Evolutionary conservation across 2,329 filamentous ascomycete species (phyloP).

Genomic region (Macrophomina tecta): DNA sequence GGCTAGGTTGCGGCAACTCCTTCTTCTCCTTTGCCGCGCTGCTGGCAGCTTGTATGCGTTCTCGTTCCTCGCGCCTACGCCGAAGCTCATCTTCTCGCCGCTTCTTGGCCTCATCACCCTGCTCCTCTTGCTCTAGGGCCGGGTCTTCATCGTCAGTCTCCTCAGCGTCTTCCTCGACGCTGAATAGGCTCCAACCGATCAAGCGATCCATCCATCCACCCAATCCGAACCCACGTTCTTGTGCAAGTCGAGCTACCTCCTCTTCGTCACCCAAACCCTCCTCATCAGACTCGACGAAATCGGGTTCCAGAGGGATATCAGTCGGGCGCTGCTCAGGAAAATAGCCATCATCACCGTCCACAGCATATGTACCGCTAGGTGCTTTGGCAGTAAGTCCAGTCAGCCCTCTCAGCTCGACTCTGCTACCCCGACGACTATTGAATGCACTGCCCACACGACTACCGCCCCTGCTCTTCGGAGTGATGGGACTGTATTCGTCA

Average conservation of each 20-base stretch:
- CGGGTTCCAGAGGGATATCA: conserved; percentile 46
- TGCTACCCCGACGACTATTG: conserved; percentile 20
- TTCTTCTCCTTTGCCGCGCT: conserved; percentile 34
- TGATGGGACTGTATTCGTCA: conserved; percentile 39
- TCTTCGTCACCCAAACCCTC: conserved; percentile 56
- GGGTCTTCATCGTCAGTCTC: conserved; percentile 42
- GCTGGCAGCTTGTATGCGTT: conserved; percentile 16
- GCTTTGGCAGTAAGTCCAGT: conserved; percentile 14
- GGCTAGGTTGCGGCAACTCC: conserved; percentile 28
- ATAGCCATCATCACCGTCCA: conserved; percentile 37
- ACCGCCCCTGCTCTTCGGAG: conserved; percentile 18
- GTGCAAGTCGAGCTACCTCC: conserved; percentile 59
- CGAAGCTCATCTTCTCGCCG: conserved; percentile 43
- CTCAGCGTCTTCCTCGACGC: conserved; percentile 58
- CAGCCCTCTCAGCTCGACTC: conserved; percentile 14
- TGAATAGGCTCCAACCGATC: conserved; percentile 64
- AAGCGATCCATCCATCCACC: conserved; percentile 63
- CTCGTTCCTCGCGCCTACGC: conserved; percentile 40
- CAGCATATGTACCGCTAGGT: conserved; percentile 27
- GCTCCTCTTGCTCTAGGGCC: conserved; percentile 37
- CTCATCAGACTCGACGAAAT: conserved; percentile 56
- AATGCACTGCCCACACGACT: conserved; percentile 34
- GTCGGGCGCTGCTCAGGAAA: conserved; percentile 36
- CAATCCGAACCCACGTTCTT: conserved; percentile 60
- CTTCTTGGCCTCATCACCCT: conserved; percentile 42